Conservation (phyloP, 2,329 filamentous ascomycete genomes). For the Thyridium curvatum region DNA sequence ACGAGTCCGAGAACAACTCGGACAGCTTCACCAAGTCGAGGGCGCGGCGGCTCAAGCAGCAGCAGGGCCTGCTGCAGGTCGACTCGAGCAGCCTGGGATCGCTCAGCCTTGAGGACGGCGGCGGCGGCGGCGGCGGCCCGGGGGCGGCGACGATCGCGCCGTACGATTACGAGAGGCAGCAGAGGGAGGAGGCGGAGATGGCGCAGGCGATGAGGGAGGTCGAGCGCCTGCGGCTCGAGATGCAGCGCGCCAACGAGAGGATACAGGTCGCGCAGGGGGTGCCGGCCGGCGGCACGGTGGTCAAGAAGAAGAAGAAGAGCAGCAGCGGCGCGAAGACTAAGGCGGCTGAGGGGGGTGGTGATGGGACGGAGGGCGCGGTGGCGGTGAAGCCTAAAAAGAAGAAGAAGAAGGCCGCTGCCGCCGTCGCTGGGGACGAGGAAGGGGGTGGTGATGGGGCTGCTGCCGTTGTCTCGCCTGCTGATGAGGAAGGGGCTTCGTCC, state of each 20-base stretch:
- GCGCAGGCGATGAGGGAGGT: constrained; percentile 81
- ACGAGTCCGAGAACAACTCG: constrained; percentile 49
- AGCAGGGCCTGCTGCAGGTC: constrained; percentile 68
- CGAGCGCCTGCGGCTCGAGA: constrained; percentile 77
- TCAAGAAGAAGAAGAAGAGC: constrained; percentile 59
- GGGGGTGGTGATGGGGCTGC: constrained; percentile 5
- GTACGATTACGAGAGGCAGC: constrained; percentile 58
- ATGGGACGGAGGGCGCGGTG: constrained; percentile 14
- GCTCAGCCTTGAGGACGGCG: constrained; percentile 59
- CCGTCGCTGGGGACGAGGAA: constrained; percentile 4
- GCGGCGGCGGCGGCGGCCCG: constrained; percentile 15
- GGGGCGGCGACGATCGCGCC: constrained; percentile 22
- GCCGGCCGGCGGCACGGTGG: constrained; percentile 56
- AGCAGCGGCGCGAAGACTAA: constrained; percentile 12
- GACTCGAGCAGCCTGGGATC: constrained; percentile 77
- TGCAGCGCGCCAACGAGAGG: constrained; percentile 75
- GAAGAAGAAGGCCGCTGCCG: constrained; percentile 22
- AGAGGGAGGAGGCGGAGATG: constrained; percentile 84
- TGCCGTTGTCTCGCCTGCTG: neutral
- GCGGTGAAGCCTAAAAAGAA: constrained; percentile 20
- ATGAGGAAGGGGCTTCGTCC: constrained; percentile 5
- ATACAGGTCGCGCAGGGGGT: constrained; percentile 67
- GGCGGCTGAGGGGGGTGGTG: constrained; percentile 42
- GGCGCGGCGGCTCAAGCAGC: constrained; percentile 36
- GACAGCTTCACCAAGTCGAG: constrained; percentile 42